phyloP scores from a whole-genome alignment of 1,284 basidiomycete genomes.

The Boletus calvinii region DNA sequence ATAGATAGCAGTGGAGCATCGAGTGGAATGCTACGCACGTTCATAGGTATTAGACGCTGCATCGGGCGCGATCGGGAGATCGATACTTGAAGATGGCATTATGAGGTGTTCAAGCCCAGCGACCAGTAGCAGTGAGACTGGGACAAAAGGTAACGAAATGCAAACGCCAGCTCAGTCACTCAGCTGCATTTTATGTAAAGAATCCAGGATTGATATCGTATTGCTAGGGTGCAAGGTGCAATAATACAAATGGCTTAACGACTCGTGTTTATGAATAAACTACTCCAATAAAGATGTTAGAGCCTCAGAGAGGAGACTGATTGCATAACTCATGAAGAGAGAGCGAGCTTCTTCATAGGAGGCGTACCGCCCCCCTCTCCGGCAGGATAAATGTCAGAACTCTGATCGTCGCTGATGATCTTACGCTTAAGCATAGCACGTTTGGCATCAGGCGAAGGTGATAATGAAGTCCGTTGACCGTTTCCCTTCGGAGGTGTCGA shows the following conservation, averaged over 20 bases:
- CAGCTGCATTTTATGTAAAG: not conserved
- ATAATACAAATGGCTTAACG: constrained; percentile 28
- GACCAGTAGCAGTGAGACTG: not conserved
- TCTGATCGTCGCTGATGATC: constrained; percentile 50
- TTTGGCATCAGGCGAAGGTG: constrained; percentile 52
- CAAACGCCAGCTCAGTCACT: no score
- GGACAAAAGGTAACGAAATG: not conserved
- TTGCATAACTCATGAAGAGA: constrained; percentile 30
- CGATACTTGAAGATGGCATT: constrained; percentile 4
- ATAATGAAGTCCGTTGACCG: constrained; percentile 36
- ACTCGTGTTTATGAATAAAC: constrained; percentile 34
- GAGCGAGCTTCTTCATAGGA: constrained; percentile 56
- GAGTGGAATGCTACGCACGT: constrained; percentile 10
- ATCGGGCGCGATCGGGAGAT: not conserved
- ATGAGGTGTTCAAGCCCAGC: not conserved
- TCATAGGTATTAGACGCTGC: not conserved
- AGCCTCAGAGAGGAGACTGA: constrained; percentile 4
- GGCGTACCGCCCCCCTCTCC: constrained; percentile 48
- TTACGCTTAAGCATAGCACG: constrained; percentile 66
- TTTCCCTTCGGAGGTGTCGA: constrained; percentile 47
- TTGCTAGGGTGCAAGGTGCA: constrained; percentile 23
- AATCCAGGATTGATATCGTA: constrained; percentile 11
- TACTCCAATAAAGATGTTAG: constrained; percentile 35
- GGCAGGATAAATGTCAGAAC: constrained; percentile 25
- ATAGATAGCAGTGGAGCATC: not conserved